Evolutionary conservation across 2,329 filamentous ascomycete genomes (phyloP), one percentile per base, ranked within the genome.

Genomic region (Calonectria naviculata): DNA sequence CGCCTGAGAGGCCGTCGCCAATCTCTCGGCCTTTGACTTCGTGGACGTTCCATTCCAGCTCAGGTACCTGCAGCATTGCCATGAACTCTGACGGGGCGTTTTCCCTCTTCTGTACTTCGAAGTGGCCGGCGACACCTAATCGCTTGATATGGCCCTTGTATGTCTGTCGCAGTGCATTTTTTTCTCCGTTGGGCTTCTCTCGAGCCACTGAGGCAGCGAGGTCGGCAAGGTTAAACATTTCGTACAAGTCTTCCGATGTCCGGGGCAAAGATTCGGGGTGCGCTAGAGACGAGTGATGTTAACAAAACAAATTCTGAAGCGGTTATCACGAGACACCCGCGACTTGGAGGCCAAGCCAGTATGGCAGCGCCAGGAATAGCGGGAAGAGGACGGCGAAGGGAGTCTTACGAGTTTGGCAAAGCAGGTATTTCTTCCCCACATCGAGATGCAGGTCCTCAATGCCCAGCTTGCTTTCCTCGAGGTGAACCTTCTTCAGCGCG

Each of bases 141-240:
- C 87, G 88, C 84, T 92, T 92, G 80, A 93, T 90, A 74, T 92
- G 89, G 64, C 90, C 90, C 81, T 93, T 93, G 84, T 92, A 93
- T 19, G 90, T 92, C 80, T 92, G 92, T 29, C 91, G 87, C 60
- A 93, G 84, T 73, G 89, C 89, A 78, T 92, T 92, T 85, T 92
- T 92, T 80, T 91, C 89, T 74, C 91, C 91, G 79, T 91, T 91
- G 17, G 90, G 89, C 78, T 91, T 89, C 65, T 89, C 89, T 71
- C 91, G 87, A 71, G 91, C 91, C 46, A 92, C 90, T 74, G 91
- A 88, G 68, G 88, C 87, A 69, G 91, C 90, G 67, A 93, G 86
- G 64, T 81, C 83, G 58, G 86, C 85, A 74, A 93, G 82, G 77
- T 85, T 85, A 81, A 90, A 93, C 78, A 87, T 84, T 71, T 88